Evolutionary conservation across 345 rosid genomes (phyloP).

Genomic region (Cardamine resedifolia): DNA sequence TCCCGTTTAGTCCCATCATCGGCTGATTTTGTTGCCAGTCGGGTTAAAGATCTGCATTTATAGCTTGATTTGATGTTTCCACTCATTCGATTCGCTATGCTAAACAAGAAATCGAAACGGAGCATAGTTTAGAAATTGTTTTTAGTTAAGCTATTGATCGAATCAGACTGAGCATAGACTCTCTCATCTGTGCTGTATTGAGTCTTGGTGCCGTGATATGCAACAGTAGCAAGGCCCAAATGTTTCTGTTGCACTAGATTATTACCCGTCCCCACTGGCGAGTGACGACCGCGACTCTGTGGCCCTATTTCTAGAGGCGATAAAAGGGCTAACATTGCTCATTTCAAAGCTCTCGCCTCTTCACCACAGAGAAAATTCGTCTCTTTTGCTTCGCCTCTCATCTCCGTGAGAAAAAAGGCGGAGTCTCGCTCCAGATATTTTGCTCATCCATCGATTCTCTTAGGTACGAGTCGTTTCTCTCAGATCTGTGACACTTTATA

Average conservation of each 20-base stretch:
- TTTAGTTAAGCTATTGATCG: slow-evolving; percentile 3
- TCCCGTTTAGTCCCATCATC: background rate
- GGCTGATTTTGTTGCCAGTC: background rate
- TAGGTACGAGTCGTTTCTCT: slow-evolving; percentile 19
- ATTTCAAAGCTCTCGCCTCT: slow-evolving; percentile 38
- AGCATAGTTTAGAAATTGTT: background rate
- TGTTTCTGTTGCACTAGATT: background rate
- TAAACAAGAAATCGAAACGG: background rate
- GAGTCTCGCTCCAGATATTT: too few relatives aligned
- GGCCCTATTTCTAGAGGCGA: slow-evolving; percentile 35
- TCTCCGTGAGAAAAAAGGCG: too few relatives aligned
- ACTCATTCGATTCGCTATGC: background rate
- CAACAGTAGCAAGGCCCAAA: background rate
- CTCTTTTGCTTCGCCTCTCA: too few relatives aligned
- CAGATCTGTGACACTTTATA: slow-evolving; percentile 28
- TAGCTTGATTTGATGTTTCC: background rate
- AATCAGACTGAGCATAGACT: background rate
- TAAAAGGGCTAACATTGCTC: slow-evolving; percentile 28
- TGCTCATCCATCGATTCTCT: slow-evolving; percentile 24
- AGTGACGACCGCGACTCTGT: slow-evolving; percentile 4
- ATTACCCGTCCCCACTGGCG: background rate
- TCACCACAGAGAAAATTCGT: too few relatives aligned
- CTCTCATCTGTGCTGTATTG: background rate
- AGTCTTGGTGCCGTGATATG: background rate
- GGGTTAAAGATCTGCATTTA: slow-evolving; percentile 7